phyloP scores from a whole-genome alignment of 148 eudicot genomes.

The Rhododendron williamsianum region DNA sequence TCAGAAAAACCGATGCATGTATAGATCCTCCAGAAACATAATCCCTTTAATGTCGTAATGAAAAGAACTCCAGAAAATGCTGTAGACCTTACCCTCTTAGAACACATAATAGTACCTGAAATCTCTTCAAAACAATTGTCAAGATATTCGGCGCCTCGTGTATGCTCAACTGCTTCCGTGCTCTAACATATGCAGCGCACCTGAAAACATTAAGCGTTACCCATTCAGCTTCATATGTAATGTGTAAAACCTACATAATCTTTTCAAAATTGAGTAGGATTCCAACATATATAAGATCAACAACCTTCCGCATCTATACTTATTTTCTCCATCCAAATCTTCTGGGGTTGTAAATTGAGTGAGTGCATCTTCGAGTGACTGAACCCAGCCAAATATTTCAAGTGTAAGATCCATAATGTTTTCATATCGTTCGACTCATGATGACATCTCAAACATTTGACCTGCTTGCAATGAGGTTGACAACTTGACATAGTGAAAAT shows the following conservation, averaged over 20 bases:
- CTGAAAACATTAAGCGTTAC: conserved; percentile 23
- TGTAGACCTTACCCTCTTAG: background rate
- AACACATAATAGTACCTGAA: conserved; percentile 53
- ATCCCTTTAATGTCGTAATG: background rate
- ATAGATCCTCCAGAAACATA: background rate
- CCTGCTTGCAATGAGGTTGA: conserved; percentile 36
- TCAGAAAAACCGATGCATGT: background rate
- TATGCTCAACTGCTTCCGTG: conserved; percentile 80
- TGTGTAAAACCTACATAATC: background rate
- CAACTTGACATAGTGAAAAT: background rate
- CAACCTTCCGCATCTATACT: conserved; percentile 97
- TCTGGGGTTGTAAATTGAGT: conserved; percentile 86
- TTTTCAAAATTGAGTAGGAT: background rate
- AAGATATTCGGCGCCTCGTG: conserved; percentile 91
- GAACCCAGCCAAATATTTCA: conserved; percentile 90
- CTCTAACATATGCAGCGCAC: conserved; percentile 83
- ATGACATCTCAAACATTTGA: conserved; percentile 73
- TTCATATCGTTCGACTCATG: conserved; percentile 76
- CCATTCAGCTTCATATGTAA: background rate
- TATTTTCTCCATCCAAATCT: conserved; percentile 95
- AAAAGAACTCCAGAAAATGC: background rate
- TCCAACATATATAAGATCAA: conserved; percentile 4
- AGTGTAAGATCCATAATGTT: conserved; percentile 92
- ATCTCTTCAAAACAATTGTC: conserved; percentile 91
- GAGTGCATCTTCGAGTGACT: conserved; percentile 84